These are phyloP conservation scores for Diaporthe ilicicola DNA, from an alignment of 2,329 filamentous ascomycete species.

Conservation along the genomic window DNA sequence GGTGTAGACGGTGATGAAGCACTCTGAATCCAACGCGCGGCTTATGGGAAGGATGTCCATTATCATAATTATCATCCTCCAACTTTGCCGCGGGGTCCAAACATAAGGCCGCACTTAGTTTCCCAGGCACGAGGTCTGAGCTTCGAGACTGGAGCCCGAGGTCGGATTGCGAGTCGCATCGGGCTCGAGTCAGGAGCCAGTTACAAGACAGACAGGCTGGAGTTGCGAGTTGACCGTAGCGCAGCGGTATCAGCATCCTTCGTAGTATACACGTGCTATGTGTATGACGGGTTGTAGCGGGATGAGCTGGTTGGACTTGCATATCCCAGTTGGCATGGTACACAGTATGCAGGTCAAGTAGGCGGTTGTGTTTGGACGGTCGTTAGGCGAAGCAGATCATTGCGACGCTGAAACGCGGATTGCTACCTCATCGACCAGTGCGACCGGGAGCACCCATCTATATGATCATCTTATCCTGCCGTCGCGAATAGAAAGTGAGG, in stretches of 20 bases:
- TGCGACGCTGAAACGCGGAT: slow-evolving; percentile 21
- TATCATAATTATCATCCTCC: neutral
- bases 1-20: neutral
- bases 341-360: neutral
- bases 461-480: neutral
- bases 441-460: neutral
- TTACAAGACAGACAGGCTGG: neutral
- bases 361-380: neutral
- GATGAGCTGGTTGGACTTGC: neutral
- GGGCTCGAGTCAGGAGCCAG: neutral
- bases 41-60: neutral
- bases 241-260: too few species aligned
- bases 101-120: neutral
- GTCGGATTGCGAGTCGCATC: too few species aligned
- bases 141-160: neutral
- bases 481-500: neutral
- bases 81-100: neutral
- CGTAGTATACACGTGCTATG: neutral
- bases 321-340: neutral
- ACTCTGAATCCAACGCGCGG: neutral
- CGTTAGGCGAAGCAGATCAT: slow-evolving; percentile 13
- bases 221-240: neutral
- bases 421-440: slow-evolving; percentile 6
- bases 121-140: neutral
- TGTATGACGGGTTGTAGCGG: neutral